phyloP scores from a whole-genome alignment of 139 green algal genomes.

The Chlorella sp. region DNA sequence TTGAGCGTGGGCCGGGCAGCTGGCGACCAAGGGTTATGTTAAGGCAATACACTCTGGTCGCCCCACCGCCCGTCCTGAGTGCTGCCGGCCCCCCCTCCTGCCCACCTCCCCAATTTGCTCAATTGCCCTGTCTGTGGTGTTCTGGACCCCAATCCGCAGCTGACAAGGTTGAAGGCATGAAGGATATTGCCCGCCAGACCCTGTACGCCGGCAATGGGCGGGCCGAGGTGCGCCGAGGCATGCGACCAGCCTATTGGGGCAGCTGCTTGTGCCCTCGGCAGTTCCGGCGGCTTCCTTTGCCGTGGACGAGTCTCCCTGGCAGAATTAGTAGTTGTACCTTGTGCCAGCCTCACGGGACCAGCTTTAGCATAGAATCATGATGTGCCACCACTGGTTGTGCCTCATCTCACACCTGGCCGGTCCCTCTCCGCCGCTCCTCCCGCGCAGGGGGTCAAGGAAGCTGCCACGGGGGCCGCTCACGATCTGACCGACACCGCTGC shows the following conservation, averaged over 20 bases:
- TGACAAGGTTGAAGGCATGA: constrained; percentile 10
- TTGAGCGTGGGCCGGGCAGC: too few species aligned
- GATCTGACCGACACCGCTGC: background rate
- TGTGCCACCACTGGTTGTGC: background rate
- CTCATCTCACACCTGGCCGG: too few species aligned
- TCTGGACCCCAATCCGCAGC: background rate
- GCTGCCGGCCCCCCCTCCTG: background rate
- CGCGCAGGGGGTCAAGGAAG: background rate
- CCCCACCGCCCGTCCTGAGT: too few species aligned
- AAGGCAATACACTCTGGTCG: background rate
- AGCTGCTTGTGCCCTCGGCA: too few species aligned
- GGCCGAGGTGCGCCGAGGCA: background rate
- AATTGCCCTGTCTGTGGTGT: too few species aligned
- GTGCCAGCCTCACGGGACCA: too few species aligned
- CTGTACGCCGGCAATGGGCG: background rate
- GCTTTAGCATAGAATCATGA: too few species aligned
- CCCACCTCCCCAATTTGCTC: background rate
- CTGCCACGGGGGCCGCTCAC: background rate
- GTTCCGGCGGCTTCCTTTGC: too few species aligned
- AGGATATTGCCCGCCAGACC: constrained; percentile 19
- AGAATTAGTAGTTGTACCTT: too few species aligned
- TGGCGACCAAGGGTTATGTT: background rate
- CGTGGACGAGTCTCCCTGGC: too few species aligned
- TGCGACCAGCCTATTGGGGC: background rate
- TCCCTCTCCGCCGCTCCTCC: too few species aligned